Evolutionary conservation across 768 basidiomycete species (phyloP).

Genomic region (Amylocystis lapponica): DNA sequence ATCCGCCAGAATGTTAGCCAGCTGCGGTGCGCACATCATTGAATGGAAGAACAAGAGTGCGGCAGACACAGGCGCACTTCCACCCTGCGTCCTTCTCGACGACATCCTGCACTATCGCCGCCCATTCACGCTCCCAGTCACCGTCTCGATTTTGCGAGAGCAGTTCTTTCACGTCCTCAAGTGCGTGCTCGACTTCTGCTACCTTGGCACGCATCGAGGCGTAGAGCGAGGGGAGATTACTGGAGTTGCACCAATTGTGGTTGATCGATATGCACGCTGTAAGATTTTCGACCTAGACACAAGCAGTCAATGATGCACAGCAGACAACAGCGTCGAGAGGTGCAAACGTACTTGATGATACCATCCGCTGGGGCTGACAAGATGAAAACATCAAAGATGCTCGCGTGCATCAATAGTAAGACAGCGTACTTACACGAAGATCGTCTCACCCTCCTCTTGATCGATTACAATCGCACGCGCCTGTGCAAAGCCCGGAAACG

Average conservation of each 20-base stretch:
- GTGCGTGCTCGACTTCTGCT: slow-evolving; percentile 20
- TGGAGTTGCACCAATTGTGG: slow-evolving; percentile 28
- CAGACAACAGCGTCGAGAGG: neutral
- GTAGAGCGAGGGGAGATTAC: slow-evolving; percentile 22
- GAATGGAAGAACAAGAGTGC: neutral
- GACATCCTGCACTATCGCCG: slow-evolving; percentile 22
- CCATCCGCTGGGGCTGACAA: slow-evolving; percentile 23
- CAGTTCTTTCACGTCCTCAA: slow-evolving; percentile 23
- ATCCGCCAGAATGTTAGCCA: slow-evolving; percentile 26
- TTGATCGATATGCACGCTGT: slow-evolving; percentile 26
- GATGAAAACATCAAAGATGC: neutral
- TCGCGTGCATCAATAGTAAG: neutral
- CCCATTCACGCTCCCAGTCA: slow-evolving; percentile 20
- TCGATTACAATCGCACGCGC: slow-evolving; percentile 17
- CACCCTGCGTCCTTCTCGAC: slow-evolving; percentile 27
- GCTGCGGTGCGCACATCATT: slow-evolving; percentile 8
- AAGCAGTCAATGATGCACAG: neutral
- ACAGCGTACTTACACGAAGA: slow-evolving; percentile 20
- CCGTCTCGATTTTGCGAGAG: slow-evolving; percentile 5
- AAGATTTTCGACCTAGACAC: slow-evolving; percentile 22
- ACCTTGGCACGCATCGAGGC: slow-evolving; percentile 23
- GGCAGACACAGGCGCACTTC: slow-evolving; percentile 13
- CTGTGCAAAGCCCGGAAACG: slow-evolving; percentile 12
- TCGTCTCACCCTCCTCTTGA: slow-evolving; percentile 22
- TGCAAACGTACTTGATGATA: slow-evolving; percentile 16